phyloP scores from a whole-genome alignment of 495 filamentous ascomycete genomes.

The Aspergillus baeticus region DNA sequence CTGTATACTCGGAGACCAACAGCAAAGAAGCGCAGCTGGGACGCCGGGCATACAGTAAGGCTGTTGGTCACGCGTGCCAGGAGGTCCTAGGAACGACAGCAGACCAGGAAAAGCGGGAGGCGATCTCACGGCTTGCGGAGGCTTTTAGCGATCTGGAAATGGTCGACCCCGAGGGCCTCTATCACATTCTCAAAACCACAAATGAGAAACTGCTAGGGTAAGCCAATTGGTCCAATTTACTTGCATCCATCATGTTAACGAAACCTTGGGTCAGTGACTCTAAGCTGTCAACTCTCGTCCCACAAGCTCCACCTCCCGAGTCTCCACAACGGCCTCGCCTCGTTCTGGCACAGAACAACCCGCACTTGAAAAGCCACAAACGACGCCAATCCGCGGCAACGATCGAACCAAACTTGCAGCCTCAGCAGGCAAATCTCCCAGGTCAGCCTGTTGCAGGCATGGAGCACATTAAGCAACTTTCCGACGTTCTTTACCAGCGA shows the following conservation, averaged over 20 bases:
- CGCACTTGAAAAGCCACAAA: constrained; percentile 75
- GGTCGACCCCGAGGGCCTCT: constrained; percentile 87
- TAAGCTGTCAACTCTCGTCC: constrained; percentile 49
- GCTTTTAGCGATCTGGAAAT: constrained; percentile 83
- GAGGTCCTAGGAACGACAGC: constrained; percentile 80
- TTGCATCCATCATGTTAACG: constrained; percentile 9
- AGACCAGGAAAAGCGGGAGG: constrained; percentile 72
- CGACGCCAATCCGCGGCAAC: constrained; percentile 61
- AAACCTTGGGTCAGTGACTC: constrained; percentile 41
- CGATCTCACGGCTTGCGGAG: constrained; percentile 73
- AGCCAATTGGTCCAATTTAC: constrained; percentile 13
- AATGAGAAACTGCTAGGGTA: constrained; percentile 58
- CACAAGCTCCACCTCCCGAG: constrained; percentile 38
- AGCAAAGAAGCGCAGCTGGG: constrained; percentile 83
- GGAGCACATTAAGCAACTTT: constrained; percentile 87
- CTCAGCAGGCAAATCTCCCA: constrained; percentile 40
- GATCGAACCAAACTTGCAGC: constrained; percentile 33
- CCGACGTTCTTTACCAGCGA: constrained; percentile 83
- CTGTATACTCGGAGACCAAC: constrained; percentile 27
- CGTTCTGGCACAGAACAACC: constrained; percentile 77
- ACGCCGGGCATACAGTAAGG: constrained; percentile 73
- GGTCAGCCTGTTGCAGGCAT: constrained; percentile 65
- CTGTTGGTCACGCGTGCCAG: constrained; percentile 75
- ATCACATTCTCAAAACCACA: constrained; percentile 72
- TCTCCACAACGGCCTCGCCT: constrained; percentile 60